A percentile compares a stretch with the other conserved stretches of the same genome.
Evolutionary conservation across 805 yeast genomes (phyloP).

Genomic region (Ogataea paraovalis): DNA sequence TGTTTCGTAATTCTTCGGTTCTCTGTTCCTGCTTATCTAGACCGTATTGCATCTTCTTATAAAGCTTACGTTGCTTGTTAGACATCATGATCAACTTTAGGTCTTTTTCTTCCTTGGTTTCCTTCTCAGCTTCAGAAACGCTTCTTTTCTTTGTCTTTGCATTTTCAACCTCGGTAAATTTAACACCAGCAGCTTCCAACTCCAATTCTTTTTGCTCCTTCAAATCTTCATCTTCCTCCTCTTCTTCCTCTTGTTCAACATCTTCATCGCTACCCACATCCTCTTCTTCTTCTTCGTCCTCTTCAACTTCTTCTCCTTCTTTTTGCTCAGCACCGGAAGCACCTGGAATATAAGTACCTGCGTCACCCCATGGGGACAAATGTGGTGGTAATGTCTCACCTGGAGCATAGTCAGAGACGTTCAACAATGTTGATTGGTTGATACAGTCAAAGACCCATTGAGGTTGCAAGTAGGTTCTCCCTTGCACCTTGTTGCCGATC

Average conservation of each 20-base stretch:
- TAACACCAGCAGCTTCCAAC: slow-evolving; percentile 84
- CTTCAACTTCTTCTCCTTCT: slow-evolving; percentile 41
- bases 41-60: slow-evolving; percentile 93
- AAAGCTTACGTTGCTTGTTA: slow-evolving; percentile 89
- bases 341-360: slow-evolving; percentile 83
- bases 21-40: slow-evolving; percentile 77
- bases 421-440: slow-evolving; percentile 68
- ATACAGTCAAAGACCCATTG: slow-evolving; percentile 96
- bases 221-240: slow-evolving; percentile 50
- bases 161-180: slow-evolving; percentile 56
- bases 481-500: slow-evolving; percentile 69
- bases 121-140: slow-evolving; percentile 41
- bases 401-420: slow-evolving; percentile 82
- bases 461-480: slow-evolving; percentile 93
- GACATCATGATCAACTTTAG: slow-evolving; percentile 96
- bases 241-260: slow-evolving; percentile 48
- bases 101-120: slow-evolving; percentile 71
- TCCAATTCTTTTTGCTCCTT: slow-evolving; percentile 78
- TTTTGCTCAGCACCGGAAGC: slow-evolving; percentile 39
- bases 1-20: slow-evolving; percentile 61
- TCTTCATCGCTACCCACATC: slow-evolving; percentile 52
- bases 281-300: slow-evolving; percentile 45
- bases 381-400: slow-evolving; percentile 97
- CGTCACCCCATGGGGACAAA: slow-evolving; percentile 98
- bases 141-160: slow-evolving; percentile 34